Percentiles rank a stretch among this genome's conserved stretches.
Evolutionary conservation across 805 yeast species (phyloP).

Genomic region (Metschnikowia kofuensis): DNA sequence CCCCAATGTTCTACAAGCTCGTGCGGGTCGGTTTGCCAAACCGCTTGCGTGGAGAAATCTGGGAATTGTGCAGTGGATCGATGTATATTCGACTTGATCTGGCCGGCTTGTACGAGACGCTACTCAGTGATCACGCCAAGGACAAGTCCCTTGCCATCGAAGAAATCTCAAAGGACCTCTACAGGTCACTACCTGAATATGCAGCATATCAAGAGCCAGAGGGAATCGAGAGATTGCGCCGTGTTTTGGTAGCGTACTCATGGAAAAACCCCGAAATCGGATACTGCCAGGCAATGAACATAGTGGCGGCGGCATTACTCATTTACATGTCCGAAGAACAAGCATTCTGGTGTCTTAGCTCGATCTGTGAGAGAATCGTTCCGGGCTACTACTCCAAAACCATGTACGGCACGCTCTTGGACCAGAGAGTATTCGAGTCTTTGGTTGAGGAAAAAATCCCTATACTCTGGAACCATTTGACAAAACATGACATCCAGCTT

Average conservation of each 20-base stretch:
- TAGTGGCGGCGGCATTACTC: slow-evolving; percentile 74
- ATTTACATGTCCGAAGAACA: slow-evolving; percentile 94
- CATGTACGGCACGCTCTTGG: slow-evolving; percentile 94
- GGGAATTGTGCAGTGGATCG: slow-evolving; percentile 92
- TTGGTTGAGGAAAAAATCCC: slow-evolving; percentile 91
- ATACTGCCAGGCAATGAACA: slow-evolving; percentile 98
- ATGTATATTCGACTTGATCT: slow-evolving; percentile 68
- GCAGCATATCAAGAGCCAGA: slow-evolving; percentile 86
- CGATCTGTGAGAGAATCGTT: slow-evolving; percentile 76
- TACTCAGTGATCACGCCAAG: slow-evolving; percentile 61
- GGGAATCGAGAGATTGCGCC: slow-evolving; percentile 80
- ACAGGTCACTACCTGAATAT: slow-evolving; percentile 92
- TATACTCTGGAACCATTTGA: slow-evolving; percentile 76
- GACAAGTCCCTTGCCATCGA: slow-evolving; percentile 82
- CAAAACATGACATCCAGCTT: slow-evolving; percentile 77
- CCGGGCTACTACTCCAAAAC: slow-evolving; percentile 97
- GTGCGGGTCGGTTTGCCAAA: slow-evolving; percentile 94
- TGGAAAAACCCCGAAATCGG: slow-evolving; percentile 98
- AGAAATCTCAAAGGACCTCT: slow-evolving; percentile 93
- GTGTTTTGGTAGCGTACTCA: slow-evolving; percentile 90
- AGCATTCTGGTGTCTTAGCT: slow-evolving; percentile 88
- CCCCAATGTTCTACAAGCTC: slow-evolving; percentile 75
- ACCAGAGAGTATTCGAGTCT: slow-evolving; percentile 90
- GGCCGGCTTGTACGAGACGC: slow-evolving; percentile 52
- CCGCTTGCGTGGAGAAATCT: slow-evolving; percentile 87